Conservation (phyloP, 2,329 filamentous ascomycete species). For the Beauveria sp. region DNA sequence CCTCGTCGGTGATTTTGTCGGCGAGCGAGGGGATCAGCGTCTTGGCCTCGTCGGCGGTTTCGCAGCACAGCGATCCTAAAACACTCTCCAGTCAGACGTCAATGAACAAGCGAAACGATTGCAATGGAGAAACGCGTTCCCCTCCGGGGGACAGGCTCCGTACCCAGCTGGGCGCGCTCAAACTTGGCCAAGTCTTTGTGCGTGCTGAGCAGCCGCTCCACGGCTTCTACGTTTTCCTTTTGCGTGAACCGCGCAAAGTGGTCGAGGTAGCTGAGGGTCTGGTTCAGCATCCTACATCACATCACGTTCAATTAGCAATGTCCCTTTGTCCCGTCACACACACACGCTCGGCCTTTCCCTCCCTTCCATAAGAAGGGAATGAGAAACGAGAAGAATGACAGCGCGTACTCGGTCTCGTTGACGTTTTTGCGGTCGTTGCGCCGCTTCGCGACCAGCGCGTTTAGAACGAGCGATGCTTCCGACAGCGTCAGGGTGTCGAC, state of each 20-base stretch:
- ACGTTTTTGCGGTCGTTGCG: slow-evolving; percentile 73
- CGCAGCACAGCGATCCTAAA: slow-evolving; percentile 81
- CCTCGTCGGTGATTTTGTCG: slow-evolving; percentile 85
- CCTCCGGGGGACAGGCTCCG: slow-evolving; percentile 14
- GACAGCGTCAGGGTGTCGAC: slow-evolving; percentile 88
- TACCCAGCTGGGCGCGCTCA: slow-evolving; percentile 87
- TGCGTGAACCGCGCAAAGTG: slow-evolving; percentile 94
- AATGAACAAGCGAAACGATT: not conserved
- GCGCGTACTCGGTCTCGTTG: slow-evolving; percentile 71
- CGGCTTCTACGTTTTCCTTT: slow-evolving; percentile 89
- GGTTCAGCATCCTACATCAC: slow-evolving; percentile 59
- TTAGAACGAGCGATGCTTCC: slow-evolving; percentile 86
- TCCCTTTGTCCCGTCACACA: not conserved
- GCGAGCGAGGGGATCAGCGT: slow-evolving; percentile 84
- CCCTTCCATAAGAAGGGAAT: not conserved
- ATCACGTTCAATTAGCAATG: slow-evolving; percentile 4
- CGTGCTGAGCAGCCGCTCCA: slow-evolving; percentile 75
- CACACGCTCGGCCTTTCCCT: not conserved
- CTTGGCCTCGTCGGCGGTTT: slow-evolving; percentile 90
- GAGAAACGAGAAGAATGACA: not conserved
- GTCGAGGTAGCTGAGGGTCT: slow-evolving; percentile 88
- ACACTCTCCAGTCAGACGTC: slow-evolving; percentile 9
- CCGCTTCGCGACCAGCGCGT: slow-evolving; percentile 76
- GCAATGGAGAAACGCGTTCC: no score
- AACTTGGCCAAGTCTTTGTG: slow-evolving; percentile 81